Base-by-base conservation (phyloP, 208 protist species). In the Spongospora subterranea region DNA sequence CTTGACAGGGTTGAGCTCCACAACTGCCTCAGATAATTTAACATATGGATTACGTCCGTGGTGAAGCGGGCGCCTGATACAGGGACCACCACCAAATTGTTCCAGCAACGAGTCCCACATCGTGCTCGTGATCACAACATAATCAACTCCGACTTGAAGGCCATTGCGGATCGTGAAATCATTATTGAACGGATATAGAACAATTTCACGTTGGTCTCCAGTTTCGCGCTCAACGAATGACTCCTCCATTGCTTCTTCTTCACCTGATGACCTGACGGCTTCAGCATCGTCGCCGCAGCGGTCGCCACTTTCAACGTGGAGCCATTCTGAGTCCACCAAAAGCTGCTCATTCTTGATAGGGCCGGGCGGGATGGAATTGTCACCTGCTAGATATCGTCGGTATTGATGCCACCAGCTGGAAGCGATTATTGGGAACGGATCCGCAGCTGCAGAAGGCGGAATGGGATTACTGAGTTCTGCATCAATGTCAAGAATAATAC, bases 1-100 rank as follows among this genome's bases (percentile, higher is more conserved):
- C 6, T 6, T 29, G 6, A 60, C 24, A 6, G 50, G 50, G 71
- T 35, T 6, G 17, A 82, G 71, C 71, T 82, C 11, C 6, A 82
- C 71, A 17, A 65, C 54, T 65, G 54, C 20, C 29, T 65, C 54
- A 65, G 29, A 29, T 65, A 29, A 17, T 6, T 43, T 17, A 35
- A 43, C 71, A 35, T 20, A 6, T 6, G 71, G n/a, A 35, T 6
- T n/a, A 13, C 71, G 17, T 40, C 11, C 17, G 17, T 82, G 71
- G 35, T 82, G 40, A 40, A 82, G 35, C 71, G 40, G 71, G 6
- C 71, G 71, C 11, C 71, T 6, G 35, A 82, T 43, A 35, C 17
- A 6, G n/a, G 71, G 71, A n/a, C 71, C 71, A n/a, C 71, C 71
- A 35, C 71, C 71, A n/a, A 82, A 82, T n/a, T 43, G 71, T 20